These are phyloP conservation scores for Akebia trifoliata DNA, from an alignment of 164 flowering plant genomes.

Conservation along the genomic window DNA sequence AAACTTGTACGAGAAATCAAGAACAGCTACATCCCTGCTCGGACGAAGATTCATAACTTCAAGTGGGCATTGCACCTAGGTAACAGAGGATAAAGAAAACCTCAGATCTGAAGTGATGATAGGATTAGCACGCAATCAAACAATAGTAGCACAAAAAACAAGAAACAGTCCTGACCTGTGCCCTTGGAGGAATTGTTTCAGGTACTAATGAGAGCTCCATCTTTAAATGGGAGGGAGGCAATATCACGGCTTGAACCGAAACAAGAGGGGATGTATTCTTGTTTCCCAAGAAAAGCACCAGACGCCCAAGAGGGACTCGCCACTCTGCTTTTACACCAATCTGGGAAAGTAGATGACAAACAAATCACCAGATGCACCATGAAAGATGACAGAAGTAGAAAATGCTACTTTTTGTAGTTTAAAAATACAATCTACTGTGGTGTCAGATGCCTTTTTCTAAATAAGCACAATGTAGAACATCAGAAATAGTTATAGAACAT, in stretches of 20 bases:
- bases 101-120: not conserved
- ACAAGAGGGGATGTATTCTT: slow-evolving; percentile 79
- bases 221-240: slow-evolving; percentile 86
- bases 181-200: slow-evolving; percentile 95
- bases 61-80: slow-evolving; percentile 91
- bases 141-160: not conserved
- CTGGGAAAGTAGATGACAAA: slow-evolving; percentile 27
- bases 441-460: too few species aligned
- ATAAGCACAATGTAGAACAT: not conserved
- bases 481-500: not conserved
- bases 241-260: slow-evolving; percentile 77
- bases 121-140: not conserved
- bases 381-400: not conserved
- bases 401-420: not conserved
- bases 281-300: slow-evolving; percentile 96
- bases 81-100: slow-evolving; percentile 9
- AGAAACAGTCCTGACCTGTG: slow-evolving; percentile 76
- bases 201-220: slow-evolving; percentile 89
- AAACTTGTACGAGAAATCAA: slow-evolving; percentile 89
- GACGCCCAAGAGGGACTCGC: slow-evolving; percentile 87
- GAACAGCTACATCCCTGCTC: slow-evolving; percentile 96
- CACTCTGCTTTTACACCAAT: slow-evolving; percentile 98
- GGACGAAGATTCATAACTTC: slow-evolving; percentile 83
- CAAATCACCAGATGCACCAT: not conserved
- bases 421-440: too few species aligned